A percentile compares a stretch with the other conserved stretches of the same genome.
Conservation (phyloP, 371 early-diverging fungal genomes). For the Rhizomucor miehei region DNA sequence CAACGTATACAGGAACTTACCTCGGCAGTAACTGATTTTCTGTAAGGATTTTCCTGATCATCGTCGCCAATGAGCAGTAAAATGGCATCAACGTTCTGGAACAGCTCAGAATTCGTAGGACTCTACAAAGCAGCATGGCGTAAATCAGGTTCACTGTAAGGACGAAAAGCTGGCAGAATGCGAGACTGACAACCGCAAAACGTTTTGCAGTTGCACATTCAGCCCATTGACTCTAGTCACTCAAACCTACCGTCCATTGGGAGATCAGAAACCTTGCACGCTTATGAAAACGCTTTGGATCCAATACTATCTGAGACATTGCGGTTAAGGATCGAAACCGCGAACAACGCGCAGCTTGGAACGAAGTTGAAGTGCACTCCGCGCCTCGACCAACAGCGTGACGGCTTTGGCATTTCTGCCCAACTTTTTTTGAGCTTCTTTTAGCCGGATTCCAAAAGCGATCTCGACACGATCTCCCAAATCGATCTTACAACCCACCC, state of each 20-base stretch:
- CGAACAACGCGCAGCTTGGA: slow-evolving; percentile 6
- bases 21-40: slow-evolving; percentile 64
- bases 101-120: slow-evolving; percentile 39
- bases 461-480: no score
- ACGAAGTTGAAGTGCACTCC: no score
- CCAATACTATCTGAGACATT: slow-evolving; percentile 41
- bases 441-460: no score
- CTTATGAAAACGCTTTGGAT: slow-evolving; percentile 60
- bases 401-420: no score
- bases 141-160: neutral
- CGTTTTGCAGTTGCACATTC: slow-evolving; percentile 20
- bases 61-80: slow-evolving; percentile 61
- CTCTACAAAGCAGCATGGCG: slow-evolving; percentile 18
- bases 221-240: slow-evolving; percentile 14
- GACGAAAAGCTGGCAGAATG: slow-evolving; percentile 7
- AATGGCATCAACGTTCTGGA: slow-evolving; percentile 60
- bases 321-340: neutral
- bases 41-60: slow-evolving; percentile 67
- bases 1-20: slow-evolving; percentile 25
- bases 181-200: slow-evolving; percentile 22
- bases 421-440: no score
- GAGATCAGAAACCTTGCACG: slow-evolving; percentile 52
- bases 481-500: no score
- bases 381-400: no score
- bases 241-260: slow-evolving; percentile 51